phyloP scores from a whole-genome alignment of 83 land plant genomes.

The Thuja plicata region DNA sequence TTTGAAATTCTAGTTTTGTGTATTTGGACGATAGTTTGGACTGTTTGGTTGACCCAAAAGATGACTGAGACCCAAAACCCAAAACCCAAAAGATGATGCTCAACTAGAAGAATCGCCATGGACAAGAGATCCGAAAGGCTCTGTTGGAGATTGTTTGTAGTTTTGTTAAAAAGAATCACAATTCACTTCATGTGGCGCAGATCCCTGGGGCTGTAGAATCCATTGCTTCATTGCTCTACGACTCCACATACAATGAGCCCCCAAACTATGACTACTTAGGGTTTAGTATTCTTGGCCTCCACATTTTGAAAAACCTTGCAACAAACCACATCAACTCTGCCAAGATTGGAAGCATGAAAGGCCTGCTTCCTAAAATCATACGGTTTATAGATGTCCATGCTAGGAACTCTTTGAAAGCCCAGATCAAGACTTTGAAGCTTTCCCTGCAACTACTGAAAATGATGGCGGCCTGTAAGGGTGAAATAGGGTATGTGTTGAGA shows the following conservation, averaged over 20 bases:
- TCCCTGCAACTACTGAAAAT: constrained; percentile 61
- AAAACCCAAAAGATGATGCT: no score
- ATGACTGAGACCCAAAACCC: no score
- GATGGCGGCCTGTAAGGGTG: constrained; percentile 56
- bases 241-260: no score
- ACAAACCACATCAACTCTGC: constrained; percentile 60
- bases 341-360: constrained; percentile 76
- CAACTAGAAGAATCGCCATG: constrained; percentile 65
- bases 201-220: no score
- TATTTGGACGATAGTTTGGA: no score
- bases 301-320: constrained; percentile 69
- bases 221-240: no score
- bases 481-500: constrained; percentile 49
- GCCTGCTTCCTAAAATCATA: constrained; percentile 58
- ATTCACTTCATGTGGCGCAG: no score
- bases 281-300: constrained; percentile 65
- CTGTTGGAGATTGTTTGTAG: no score
- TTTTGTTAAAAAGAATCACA: no score
- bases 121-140: constrained; percentile 57
- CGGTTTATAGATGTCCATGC: constrained; percentile 38
- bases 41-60: no score
- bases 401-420: constrained; percentile 19
- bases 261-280: constrained; percentile 29
- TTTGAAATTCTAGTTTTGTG: no score
- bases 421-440: constrained; percentile 39